Evolutionary conservation across 805 yeast genomes (phyloP), one percentile per base, ranked within the genome.

Genomic region (Candida vaughaniae): DNA sequence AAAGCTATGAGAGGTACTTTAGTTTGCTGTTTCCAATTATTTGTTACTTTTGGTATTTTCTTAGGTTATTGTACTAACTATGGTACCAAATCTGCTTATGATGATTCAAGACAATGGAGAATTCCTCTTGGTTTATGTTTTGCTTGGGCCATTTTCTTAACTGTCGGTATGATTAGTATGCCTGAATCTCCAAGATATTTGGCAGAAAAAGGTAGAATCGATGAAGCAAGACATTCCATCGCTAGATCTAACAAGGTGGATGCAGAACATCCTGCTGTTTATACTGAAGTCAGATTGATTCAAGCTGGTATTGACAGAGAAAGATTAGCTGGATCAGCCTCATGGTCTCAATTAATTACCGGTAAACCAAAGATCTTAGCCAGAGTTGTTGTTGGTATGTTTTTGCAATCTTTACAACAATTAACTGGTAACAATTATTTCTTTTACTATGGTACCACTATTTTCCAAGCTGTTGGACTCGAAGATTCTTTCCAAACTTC

Each of bases 171-270:
- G 78, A 43, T 69, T 18, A 66, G 69, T 46, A 78, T 80, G 73
- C 87, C 88, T 23, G 89, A 82, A 62, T 78, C 85, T 22, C 84
- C 88, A 44, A 66, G 85, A 53, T 82, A 56, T 63, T 70, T 82
- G 60, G 68, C 77, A 43, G 78, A 73, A 56, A 64, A 62, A 43
- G 65, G 62, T 29, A 68, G 61, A 38, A 45, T 67, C 23, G 81
- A 76, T 22, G 77, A 75, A 39, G 87, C 87, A 28, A 72, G 59
- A 50, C 41, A 43, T 3, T 71, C 83, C 9, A 58, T 82, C 46
- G 80, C 82, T 18, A 72, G 55, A 48, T 73, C 82, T 32, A 82
- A 82, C 69, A 79, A 75, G 55, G 67, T 73, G 26, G 48, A 70
- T 5, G 48, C 61, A 10, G 83, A 81, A 35, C 76, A 77, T 47